Base-by-base conservation (phyloP, 768 basidiomycete species). In the Chalciporus pseudorubinellus region DNA sequence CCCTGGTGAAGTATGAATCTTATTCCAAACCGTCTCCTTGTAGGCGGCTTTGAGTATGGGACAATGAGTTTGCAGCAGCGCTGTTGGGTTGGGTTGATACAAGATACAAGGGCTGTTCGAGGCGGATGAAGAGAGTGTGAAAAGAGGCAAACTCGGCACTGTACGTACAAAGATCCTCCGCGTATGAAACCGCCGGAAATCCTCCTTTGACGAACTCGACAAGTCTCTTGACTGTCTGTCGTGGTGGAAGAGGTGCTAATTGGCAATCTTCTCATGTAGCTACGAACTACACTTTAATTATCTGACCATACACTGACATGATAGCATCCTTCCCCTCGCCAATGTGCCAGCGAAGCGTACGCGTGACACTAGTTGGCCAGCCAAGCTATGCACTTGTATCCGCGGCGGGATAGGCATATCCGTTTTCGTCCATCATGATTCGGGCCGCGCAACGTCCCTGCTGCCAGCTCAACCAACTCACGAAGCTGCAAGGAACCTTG, bases 81-180 rank as follows among this genome's bases (percentile, higher is more conserved):
- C n/a, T 36, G 34, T 36, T 36, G 34, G 33, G 33, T 16, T n/a
- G 16, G 33, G 16, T 16, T 33, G 31, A 13, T 9, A 33, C 11
- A 4, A 26, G 29, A 12, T 31, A 4, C 29, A 31, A 26, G 12
- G 29, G 12, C 29, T 36, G 44, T 45, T 42, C 41, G 43, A 38
- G 14, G 29, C 16, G 26, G 14, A 33, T 21, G 31, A 39, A 20
- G 31, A 34, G 42, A 24, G 22, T 21, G 31, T 0, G 39, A 26
- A 38, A 31, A 29, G 47, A 39, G 39, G 36, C 41, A 45, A n/a
- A 33, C 12, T 39, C n/a, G 11, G 20, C 6, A 18, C 31, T 16
- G 41, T 59, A 59, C 51, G 58, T 59, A 56, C 52, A 26, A 49
- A 60, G 34, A 51, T 48, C 53, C 26, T 40, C 39, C 41, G 52